Evolutionary conservation across 345 rosid genomes (phyloP), one percentile per base, ranked within the genome.

Genomic region (Viola odorata): DNA sequence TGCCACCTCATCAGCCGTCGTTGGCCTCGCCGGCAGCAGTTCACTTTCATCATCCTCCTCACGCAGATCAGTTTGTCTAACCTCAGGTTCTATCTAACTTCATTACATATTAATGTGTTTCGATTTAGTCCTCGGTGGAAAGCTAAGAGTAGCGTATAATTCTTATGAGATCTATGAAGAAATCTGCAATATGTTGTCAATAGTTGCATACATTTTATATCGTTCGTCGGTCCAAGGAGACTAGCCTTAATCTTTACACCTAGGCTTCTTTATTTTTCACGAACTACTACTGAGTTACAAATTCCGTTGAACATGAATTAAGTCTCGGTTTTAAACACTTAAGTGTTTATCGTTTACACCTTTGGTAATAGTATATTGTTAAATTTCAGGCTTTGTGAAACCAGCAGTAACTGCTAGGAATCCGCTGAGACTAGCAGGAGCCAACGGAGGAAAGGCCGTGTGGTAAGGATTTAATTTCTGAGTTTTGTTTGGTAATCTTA

Each of bases 361-460:
- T 23, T 23, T 23, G 32, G 1, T 23, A 23, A 23, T 23, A 2
- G 2, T 23, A 23, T 5, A 5, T 11, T 61, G 5, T 32, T 45
- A 8, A 5, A n/a, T 45, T 65, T 39, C 69, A 83, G 92, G 85
- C 23, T 89, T 91, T 58, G 49, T 91, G 69, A 82, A 78, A 69
- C 69, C 91, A 48, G 55, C 75, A 5, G 71, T 81, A 52, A 58
- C 68, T 7, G 91, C 80, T 14, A 84, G 86, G 66, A 86, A 80
- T 68, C 86, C 91, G 11, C 63, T 88, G 53, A 81, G 66, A 64
- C 16, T 75, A 37, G 75, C 76, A 0, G 76, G 78, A 2, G 62
- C 88, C 5, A 75, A 81, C 0, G 87, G 87, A 8, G 96, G 95
- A 57, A 81, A 69, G 77, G 50, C 77, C 79, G 81, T 82, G 39